phyloP scores from a whole-genome alignment of 208 protist genomes.

The Leishmania aethiopica region DNA sequence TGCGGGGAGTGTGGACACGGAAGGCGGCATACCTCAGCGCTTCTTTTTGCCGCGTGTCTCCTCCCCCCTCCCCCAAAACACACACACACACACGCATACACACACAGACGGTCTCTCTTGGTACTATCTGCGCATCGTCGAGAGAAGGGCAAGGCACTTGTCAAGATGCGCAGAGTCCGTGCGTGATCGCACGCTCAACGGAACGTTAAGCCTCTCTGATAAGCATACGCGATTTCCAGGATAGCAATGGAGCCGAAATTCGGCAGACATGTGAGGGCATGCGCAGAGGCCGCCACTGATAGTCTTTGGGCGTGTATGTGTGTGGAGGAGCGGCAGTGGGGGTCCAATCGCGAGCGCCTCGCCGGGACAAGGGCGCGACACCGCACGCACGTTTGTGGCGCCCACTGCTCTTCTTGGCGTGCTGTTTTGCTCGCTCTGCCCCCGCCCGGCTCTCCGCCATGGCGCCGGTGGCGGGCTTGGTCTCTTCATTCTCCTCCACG shows the following conservation, averaged over 20 bases:
- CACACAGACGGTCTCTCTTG: not conserved
- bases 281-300: not conserved
- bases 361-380: not conserved
- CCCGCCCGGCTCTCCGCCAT: not conserved
- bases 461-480: not conserved
- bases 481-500: not conserved
- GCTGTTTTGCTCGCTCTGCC: not conserved
- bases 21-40: not conserved
- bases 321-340: not conserved
- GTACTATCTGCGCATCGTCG: not conserved
- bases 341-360: not conserved
- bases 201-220: not conserved
- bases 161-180: not conserved
- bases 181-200: not conserved
- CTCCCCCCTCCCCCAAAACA: not conserved
- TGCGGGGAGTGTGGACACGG: no score
- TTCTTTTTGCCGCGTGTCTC: not conserved
- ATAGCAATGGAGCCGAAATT: not conserved
- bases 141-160: not conserved
- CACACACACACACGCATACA: not conserved
- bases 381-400: not conserved
- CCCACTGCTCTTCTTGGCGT: not conserved
- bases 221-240: not conserved
- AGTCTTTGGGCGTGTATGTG: not conserved
- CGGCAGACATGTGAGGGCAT: not conserved